A percentile compares a stretch with the other conserved stretches of the same genome.
These are phyloP conservation scores for Rostrohypoxylon terebratum DNA, from an alignment of 495 filamentous ascomycete genomes.

Conservation along the genomic window DNA sequence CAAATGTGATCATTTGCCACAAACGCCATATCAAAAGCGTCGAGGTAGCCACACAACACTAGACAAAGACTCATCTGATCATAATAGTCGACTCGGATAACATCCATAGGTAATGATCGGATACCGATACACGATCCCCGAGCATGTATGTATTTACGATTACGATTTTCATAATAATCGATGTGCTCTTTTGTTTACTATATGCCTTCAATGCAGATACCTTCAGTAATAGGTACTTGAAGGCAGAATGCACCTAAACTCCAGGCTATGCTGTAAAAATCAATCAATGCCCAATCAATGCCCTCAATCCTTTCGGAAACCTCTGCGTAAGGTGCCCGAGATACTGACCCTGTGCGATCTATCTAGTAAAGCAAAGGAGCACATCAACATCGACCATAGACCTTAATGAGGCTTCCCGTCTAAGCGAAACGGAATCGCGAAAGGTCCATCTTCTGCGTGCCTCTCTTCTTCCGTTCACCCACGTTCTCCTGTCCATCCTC, in stretches of 20 bases:
- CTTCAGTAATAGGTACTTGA: neutral
- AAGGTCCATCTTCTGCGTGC: slow-evolving; percentile 58
- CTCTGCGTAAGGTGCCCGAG: neutral
- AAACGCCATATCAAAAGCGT: neutral
- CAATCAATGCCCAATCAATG: neutral
- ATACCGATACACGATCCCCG: neutral
- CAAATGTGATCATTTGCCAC: neutral
- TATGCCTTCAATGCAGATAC: neutral
- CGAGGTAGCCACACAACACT: neutral
- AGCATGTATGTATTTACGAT: slow-evolving; percentile 1
- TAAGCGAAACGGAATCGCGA: slow-evolving; percentile 66
- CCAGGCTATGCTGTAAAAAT: slow-evolving; percentile 38
- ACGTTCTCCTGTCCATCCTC: slow-evolving; percentile 35
- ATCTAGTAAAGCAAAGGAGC: neutral
- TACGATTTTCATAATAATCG: neutral
- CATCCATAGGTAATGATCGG: neutral
- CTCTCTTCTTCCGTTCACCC: slow-evolving; percentile 25
- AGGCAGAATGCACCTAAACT: slow-evolving; percentile 29
- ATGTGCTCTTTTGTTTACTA: neutral
- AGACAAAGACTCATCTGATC: neutral
- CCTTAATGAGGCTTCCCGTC: neutral
- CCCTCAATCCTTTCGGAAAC: neutral
- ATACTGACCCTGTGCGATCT: neutral
- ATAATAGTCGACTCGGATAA: neutral
- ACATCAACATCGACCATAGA: neutral